A percentile compares a stretch with the other conserved stretches of the same genome.
phyloP scores from a whole-genome alignment of 331 rosid species.

The Ulmus americana region DNA sequence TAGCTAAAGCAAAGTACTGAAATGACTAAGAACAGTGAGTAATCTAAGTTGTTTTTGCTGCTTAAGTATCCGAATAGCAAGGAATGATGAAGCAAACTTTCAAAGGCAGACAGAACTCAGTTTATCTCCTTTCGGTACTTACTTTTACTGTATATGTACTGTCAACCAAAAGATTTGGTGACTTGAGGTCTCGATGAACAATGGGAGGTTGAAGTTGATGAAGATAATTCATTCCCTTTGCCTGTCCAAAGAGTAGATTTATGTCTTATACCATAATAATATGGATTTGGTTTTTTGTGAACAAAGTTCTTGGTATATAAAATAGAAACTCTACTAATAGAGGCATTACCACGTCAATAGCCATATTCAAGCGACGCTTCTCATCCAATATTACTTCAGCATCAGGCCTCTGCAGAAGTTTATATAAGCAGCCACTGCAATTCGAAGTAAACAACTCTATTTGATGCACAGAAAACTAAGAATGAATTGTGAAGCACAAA shows the following conservation, averaged over 20 bases:
- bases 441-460: constrained; percentile 24
- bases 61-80: background rate
- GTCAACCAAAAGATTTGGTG: constrained; percentile 96
- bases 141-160: constrained; percentile 87
- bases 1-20: background rate
- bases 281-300: background rate
- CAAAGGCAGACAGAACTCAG: background rate
- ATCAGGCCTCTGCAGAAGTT: constrained; percentile 70
- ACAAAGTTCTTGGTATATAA: background rate
- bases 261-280: background rate
- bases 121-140: constrained; percentile 2
- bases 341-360: constrained; percentile 78
- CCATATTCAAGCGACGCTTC: constrained; percentile 77
- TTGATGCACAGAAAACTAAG: background rate
- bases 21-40: background rate
- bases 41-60: background rate
- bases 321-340: background rate
- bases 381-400: constrained; percentile 69
- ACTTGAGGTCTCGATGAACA: constrained; percentile 89
- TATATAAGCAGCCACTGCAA: constrained; percentile 91
- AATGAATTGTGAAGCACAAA: background rate
- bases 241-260: constrained; percentile 40
- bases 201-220: constrained; percentile 90
- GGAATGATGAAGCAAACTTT: background rate
- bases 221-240: constrained; percentile 97